phyloP scores from a whole-genome alignment of 106 monocot genomes.

The Dendrobium nobile region DNA sequence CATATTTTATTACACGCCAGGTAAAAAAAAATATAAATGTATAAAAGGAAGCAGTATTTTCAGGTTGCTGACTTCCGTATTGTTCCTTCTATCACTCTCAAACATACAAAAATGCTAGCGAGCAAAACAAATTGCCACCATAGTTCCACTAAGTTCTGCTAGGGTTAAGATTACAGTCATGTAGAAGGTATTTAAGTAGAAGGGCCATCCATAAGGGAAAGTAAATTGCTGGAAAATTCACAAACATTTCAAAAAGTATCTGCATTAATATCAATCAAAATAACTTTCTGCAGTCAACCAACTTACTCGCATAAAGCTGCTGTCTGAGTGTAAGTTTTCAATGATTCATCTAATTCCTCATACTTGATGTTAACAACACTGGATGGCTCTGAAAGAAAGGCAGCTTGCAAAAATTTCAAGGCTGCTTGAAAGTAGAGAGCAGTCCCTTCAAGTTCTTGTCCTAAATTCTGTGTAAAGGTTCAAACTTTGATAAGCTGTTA shows the following conservation, averaged over 20 bases:
- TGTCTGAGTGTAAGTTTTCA: neutral
- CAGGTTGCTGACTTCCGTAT: neutral
- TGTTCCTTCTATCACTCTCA: neutral
- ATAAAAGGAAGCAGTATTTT: neutral
- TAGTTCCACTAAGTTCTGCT: neutral
- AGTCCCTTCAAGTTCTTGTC: neutral
- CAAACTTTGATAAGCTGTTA: neutral
- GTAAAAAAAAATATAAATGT: neutral
- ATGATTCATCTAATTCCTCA: neutral
- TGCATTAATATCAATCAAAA: neutral
- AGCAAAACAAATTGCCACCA: neutral
- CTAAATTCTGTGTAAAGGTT: neutral
- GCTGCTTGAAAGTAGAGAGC: neutral
- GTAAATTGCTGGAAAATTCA: neutral
- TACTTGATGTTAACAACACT: neutral
- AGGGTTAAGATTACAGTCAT: neutral
- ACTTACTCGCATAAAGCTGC: neutral
- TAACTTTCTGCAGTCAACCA: neutral
- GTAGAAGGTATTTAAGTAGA: neutral
- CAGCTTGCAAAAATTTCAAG: neutral
- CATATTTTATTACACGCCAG: neutral
- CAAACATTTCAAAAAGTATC: neutral
- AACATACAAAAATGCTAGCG: neutral
- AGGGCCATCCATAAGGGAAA: neutral
- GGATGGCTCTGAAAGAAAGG: slow-evolving; percentile 1